Base-by-base conservation (phyloP, 2,329 filamentous ascomycete species). In the Penicillium occitanis region DNA sequence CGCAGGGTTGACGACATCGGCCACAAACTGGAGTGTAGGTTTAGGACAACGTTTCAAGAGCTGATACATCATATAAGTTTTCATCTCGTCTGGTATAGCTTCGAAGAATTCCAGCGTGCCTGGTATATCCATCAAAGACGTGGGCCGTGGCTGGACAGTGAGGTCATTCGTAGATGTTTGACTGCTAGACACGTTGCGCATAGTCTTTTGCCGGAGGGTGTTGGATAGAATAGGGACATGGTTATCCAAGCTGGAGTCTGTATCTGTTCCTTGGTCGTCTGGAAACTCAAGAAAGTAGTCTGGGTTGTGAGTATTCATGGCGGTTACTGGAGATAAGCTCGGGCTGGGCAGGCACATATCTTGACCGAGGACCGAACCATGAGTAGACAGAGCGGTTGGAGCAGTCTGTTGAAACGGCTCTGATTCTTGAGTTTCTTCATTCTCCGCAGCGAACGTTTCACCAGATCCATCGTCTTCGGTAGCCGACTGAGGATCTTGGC, bases 51-150 rank as follows among this genome's bases (percentile, higher is more conserved):
- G 87, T 65, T 92, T 90, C 30, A 99, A 85, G 64, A 99, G 88
- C 75, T 99, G 94, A 75, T 96, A 98, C 88, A 99, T 96, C 80
- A 99, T 90, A 75, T 96, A 96, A 0, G 91, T 91, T 79, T 99
- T 95, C 86, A 99, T 88, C 72, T 95, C 90, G 53, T 91, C 88
- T 1, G 94, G 93, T 85, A 99, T 91, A 6, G 90, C 87, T 76
- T 98, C 94, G 72, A 98, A 99, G 2, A 89, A 89, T 71, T 97
- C 91, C 17, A 99, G 81, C 84, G 99, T 91, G 17, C 85, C 87
- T 7, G 91, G 91, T n/a, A 94, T 91, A 72, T 96, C 91, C 79
- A 93, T 86, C 22, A 94, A 77, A 22, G 77, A 85, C 73, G 77
- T 58, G 63, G 74, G 67, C 60, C 75, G 68, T 44, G 67, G 76